Evolutionary conservation across 2,329 filamentous ascomycete species (phyloP), one percentile per base, ranked within the genome.

Genomic region (Juglanconis juglandina): DNA sequence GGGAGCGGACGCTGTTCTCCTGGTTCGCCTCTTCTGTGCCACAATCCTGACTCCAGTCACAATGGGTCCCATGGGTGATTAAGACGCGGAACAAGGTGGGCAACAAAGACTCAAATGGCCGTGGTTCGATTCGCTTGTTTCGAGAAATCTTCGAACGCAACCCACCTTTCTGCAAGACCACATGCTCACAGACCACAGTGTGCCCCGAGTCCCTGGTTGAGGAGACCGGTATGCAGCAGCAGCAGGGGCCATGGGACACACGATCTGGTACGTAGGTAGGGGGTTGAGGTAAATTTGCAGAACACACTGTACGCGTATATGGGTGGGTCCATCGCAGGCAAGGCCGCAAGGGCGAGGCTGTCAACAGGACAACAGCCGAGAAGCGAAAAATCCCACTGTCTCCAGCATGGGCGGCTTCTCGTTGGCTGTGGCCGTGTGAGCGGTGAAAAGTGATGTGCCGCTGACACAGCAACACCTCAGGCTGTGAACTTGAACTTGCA

Each of bases 91-190:
- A 5, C 10, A 42, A 33, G 33, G 17, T 14, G 41, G 34, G 44
- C 41, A 55, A 55, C 5, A 30, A 34, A 46, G 37, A 54, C 47
- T 30, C 14, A 50, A 42, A 51, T 30, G 48, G 49, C 30, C 44
- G 35, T 50, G 61, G 53, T 55, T 57, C 53, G 61, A 59, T 59
- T 58, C 53, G 61, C 53, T 57, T 63, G 49, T 53, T 57, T 60
- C 61, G 53, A 60, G 57, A 60, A 57, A 54, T 57, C 53, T 63
- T 60, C 57, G 37, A 56, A 50, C 17, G 35, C 7, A 55, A 47
- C 35, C 52, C 53, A 52, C 51, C 49, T 42, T 14, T 55, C 53
- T 51, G 39, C 52, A 59, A 50, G 59, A 48, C 58, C 32, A 10
- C 33, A 41, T 24, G 32, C 10, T 57, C 49, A 52, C 24, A 24